Evolutionary conservation across 768 basidiomycete genomes (phyloP).

Genomic region (Phanerochaete sordida): DNA sequence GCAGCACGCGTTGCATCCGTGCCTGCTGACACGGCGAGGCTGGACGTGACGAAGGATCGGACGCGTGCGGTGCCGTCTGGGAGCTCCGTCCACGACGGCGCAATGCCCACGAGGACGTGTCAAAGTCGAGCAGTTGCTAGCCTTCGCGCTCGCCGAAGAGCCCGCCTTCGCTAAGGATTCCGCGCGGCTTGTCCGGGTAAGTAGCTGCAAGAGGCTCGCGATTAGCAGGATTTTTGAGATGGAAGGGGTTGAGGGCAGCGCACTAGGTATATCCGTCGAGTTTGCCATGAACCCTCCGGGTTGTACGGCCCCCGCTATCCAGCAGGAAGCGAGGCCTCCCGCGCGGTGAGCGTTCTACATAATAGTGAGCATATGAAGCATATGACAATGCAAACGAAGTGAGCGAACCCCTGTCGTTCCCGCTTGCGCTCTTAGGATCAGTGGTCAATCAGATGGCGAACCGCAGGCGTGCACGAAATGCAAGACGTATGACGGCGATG

Average conservation of each 20-base stretch:
- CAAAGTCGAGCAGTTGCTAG: constrained; percentile 54
- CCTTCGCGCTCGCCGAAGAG: constrained; percentile 40
- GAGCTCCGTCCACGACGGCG: no score
- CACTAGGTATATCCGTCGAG: constrained; percentile 37
- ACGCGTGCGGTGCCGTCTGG: no score
- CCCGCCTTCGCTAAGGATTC: constrained; percentile 45
- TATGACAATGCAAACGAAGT: neutral
- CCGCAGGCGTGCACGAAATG: constrained; percentile 5
- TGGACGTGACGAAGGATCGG: no score
- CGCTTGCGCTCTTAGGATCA: constrained; percentile 28
- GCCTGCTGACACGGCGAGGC: constrained; percentile 48
- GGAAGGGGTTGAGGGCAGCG: neutral
- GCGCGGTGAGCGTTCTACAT: constrained; percentile 46
- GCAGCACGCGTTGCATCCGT: constrained; percentile 65
- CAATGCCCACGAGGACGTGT: constrained; percentile 56
- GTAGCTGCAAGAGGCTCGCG: constrained; percentile 31
- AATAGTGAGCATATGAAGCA: neutral
- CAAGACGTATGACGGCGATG: constrained; percentile 64
- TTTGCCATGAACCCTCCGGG: constrained; percentile 45
- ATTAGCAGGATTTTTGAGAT: neutral
- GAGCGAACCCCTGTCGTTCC: constrained; percentile 55
- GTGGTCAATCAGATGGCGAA: neutral
- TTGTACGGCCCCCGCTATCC: constrained; percentile 43
- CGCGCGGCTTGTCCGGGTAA: constrained; percentile 62
- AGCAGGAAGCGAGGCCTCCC: constrained; percentile 77